Percentiles rank a stretch among this genome's conserved stretches.
Conservation (phyloP, 1,139 yeast genomes). For the Fermentozyma sake region DNA sequence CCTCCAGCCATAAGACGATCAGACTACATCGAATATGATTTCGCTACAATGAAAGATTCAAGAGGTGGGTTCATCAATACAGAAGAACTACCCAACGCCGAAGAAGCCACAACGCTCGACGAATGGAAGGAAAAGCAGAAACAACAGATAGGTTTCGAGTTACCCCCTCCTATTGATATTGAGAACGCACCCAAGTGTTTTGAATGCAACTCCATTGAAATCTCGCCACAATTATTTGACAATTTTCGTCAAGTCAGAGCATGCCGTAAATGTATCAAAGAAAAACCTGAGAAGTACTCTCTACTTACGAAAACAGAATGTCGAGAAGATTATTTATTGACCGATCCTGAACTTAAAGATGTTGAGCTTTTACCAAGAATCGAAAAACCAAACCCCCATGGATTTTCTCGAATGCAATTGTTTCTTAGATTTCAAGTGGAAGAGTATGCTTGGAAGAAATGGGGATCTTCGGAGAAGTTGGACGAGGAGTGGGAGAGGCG, state of each 20-base stretch:
- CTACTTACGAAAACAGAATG: slow-evolving; percentile 93
- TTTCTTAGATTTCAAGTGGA: slow-evolving; percentile 88
- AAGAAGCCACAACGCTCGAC: slow-evolving; percentile 40
- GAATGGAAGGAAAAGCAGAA: slow-evolving; percentile 71
- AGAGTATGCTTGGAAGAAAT: slow-evolving; percentile 84
- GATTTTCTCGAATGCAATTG: slow-evolving; percentile 89
- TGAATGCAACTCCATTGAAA: slow-evolving; percentile 76
- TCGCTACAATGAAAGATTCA: slow-evolving; percentile 83
- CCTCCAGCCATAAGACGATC: slow-evolving; percentile 48
- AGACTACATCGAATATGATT: slow-evolving; percentile 89
- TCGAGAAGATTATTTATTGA: slow-evolving; percentile 81
- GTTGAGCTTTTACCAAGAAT: slow-evolving; percentile 61
- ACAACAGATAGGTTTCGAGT: slow-evolving; percentile 41
- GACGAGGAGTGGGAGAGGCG: slow-evolving; percentile 92
- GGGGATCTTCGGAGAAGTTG: slow-evolving; percentile 88
- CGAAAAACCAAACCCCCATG: slow-evolving; percentile 94
- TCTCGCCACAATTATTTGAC: slow-evolving; percentile 68
- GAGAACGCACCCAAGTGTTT: slow-evolving; percentile 70
- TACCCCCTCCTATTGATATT: slow-evolving; percentile 69
- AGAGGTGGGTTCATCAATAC: slow-evolving; percentile 78
- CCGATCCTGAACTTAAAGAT: slow-evolving; percentile 90
- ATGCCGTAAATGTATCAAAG: slow-evolving; percentile 71
- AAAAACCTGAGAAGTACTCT: slow-evolving; percentile 81
- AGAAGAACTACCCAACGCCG: slow-evolving; percentile 29
- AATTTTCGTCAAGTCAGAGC: slow-evolving; percentile 67